Base-by-base conservation (phyloP, 2,329 filamentous ascomycete genomes). In the Colletotrichum sp. region DNA sequence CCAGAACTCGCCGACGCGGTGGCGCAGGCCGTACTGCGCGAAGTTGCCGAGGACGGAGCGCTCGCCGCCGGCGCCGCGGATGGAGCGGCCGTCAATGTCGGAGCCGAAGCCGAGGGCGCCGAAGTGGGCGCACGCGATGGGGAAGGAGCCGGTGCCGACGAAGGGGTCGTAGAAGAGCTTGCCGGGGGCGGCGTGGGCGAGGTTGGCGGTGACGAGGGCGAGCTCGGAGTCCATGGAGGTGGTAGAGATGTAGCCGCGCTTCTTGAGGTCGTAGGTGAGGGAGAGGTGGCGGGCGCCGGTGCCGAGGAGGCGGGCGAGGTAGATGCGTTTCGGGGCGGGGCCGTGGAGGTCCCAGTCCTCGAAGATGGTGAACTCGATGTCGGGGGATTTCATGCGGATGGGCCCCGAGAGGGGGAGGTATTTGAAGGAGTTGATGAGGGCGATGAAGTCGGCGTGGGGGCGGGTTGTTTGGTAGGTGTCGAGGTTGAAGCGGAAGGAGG, bases 171-270 rank as follows among this genome's bases (percentile, higher is more conserved):
- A 98, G 80, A 98, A 95, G 3, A 99, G 83, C 82, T 95, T 98
- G 0, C 95, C 96, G 0, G 96, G 94, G 0, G 88, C 93, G 0
- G 96, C 96, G 16, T 95, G 91, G 0, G 95, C 95, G 79, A 99
- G 92, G 81, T 99, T 99, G 3, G 96, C 97, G 1, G 96, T 98
- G 26, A 99, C 88, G 1, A 99, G 90, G 14, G 96, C 95, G 59
- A 99, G 89, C 83, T 99, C 97, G 0, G 96, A 95, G 83, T 99
- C 97, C 97, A 99, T 99, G 61, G 95, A 97, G 0, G 97, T 99
- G 0, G 96, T 99, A 79, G 94, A 95, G 80, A 99, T 99, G 83
- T 99, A 99, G 52, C 91, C 90, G 32, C 97, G 89, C 85, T 98
- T 98, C 88, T 99, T 99, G 26, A 99, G 89, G 83, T 98, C 96